A percentile compares a stretch with the other conserved stretches of the same genome.
These are phyloP conservation scores for Linnemannia hyalina DNA, from an alignment of 192 early-diverging fungal species.

Conservation along the genomic window DNA sequence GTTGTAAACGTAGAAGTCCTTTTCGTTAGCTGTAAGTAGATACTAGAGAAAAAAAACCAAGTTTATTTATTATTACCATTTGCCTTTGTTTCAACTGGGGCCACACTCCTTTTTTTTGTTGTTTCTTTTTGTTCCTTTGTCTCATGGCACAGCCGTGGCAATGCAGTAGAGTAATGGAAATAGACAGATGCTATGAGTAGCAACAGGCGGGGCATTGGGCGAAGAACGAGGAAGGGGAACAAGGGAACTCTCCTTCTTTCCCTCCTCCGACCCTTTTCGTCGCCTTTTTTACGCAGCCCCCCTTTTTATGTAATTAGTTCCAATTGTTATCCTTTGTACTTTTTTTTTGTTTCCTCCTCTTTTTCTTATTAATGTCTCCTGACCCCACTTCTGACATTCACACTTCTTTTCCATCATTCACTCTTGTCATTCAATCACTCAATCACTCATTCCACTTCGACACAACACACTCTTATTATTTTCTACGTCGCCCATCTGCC, in stretches of 20 bases:
- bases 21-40: not conserved
- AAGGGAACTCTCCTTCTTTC: not conserved
- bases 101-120: not conserved
- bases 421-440: not conserved
- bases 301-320: not conserved
- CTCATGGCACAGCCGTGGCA: not conserved
- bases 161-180: too few species aligned
- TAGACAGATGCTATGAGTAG: not conserved
- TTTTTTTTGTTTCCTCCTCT: not conserved
- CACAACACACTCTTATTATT: not conserved
- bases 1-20: conserved; percentile 5
- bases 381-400: not conserved
- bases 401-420: not conserved
- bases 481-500: not conserved
- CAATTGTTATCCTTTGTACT: not conserved
- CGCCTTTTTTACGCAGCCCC: not conserved
- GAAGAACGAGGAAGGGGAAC: not conserved
- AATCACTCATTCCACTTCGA: not conserved
- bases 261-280: too few species aligned
- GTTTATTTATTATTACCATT: not conserved
- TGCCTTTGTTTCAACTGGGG: not conserved
- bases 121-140: not conserved
- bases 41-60: not conserved
- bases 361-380: not conserved
- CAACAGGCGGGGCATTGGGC: not conserved